Conservation (phyloP, 805 yeast species). For the Saccharomyces cerevisiae region DNA sequence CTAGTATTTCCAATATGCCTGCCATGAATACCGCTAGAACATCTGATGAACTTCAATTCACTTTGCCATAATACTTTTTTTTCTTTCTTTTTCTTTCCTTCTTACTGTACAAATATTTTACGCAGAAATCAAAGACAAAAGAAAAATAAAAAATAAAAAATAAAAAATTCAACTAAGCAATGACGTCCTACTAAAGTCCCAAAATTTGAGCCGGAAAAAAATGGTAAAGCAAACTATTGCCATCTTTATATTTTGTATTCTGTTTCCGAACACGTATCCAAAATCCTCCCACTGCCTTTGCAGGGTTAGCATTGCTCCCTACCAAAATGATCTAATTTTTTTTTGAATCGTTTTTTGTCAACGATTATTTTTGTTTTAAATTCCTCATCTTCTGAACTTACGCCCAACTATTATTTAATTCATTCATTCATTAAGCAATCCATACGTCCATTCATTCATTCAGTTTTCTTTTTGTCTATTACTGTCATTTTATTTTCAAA, state of each 20-base stretch:
- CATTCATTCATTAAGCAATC: constrained; percentile 1
- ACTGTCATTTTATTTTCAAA: background rate
- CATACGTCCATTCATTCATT: constrained; percentile 3
- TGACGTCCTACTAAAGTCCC: background rate
- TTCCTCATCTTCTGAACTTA: background rate
- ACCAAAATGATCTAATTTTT: constrained; percentile 4
- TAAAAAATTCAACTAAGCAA: background rate
- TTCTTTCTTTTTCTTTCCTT: background rate
- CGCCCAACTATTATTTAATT: constrained; percentile 3
- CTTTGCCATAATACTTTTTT: background rate
- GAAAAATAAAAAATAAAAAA: background rate
- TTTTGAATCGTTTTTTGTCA: background rate
- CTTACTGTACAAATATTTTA: background rate
- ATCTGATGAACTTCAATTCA: background rate
- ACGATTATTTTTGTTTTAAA: background rate
- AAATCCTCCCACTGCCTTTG: background rate
- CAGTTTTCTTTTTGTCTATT: background rate
- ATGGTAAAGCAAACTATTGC: background rate
- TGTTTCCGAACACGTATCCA: background rate
- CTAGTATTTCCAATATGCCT: background rate
- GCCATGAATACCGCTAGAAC: background rate
- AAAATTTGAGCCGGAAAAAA: background rate
- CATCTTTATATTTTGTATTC: background rate
- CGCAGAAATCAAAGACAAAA: background rate
- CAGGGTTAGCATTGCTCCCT: background rate